Evolutionary conservation across 768 basidiomycete genomes (phyloP), one percentile per base, ranked within the genome.

Genomic region (Tephrocybe sp.): DNA sequence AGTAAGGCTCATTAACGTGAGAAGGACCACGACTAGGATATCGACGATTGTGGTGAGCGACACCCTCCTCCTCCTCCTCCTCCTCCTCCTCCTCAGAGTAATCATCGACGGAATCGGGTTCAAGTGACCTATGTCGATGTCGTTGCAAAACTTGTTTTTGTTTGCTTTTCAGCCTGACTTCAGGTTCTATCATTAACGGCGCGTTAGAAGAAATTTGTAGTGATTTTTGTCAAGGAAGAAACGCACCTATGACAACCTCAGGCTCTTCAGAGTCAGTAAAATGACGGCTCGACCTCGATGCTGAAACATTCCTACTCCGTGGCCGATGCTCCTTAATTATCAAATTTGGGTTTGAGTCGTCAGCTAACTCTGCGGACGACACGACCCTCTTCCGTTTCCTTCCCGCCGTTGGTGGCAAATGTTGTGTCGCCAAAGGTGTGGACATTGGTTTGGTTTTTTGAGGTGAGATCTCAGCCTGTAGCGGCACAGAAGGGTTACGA

Each of bases 311-410:
- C 38, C 45, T 54, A 15, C 37, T 47, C 12, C 44, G 36, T 12
- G 36, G 13, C 21, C 31, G n/a, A 13, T 10, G 33, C 12, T 33
- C 19, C 21, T 47, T 24, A 6, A 16, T 13, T 15, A 29, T 29
- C 24, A 31, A 42, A 22, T 21, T 27, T 8, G 21, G 38, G 21
- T 41, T 47, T 42, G 31, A n/a, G 22, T 46, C 47, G 18, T 34
- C 46, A 16, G 45, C 43, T 1, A 21, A 16, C 31, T 55, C 51
- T 23, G 31, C 34, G 8, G 50, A 43, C 13, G 61, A 54, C 7
- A 48, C 49, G 1, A 53, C 39, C n/a, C 64, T 50, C 49, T 64
- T 64, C 19, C 63, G 55, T 42, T 64, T 64, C 38, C 45, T 56
- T 11, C 50, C 46, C 34, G 48, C 21, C 11, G 37, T 18, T 21